Evolutionary conservation across 2,329 filamentous ascomycete species (phyloP), one percentile per base, ranked within the genome.

Genomic region (Cladosporium oxysporum): DNA sequence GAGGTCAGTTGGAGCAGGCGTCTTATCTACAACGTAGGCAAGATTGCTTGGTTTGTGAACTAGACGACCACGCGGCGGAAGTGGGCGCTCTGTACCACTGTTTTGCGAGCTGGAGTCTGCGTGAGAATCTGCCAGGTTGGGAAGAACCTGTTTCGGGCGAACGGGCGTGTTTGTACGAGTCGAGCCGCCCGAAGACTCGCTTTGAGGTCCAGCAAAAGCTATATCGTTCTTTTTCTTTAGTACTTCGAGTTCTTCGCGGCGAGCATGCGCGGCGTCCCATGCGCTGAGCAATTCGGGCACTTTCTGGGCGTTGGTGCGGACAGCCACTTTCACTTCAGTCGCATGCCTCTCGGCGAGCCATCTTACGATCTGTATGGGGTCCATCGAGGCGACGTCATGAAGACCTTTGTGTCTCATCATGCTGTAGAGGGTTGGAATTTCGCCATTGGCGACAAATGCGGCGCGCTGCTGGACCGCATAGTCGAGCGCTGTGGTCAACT

Each of bases 401-500:
- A 63, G 61, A 2, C 61, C 61, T 5, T 33, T 3, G 18, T 11
- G 12, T n/a, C n/a, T 41, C 12, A 57, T 14, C 23, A 57, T 53
- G 23, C 41, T 41, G 33, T 44, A 11, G 18, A 57, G 16, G 1
- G 35, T 63, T 5, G 61, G 61, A 2, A 41, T 33, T 10, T 33
- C 50, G 16, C 61, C 61, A 14, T 37, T n/a, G 5, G 26, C 18
- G 5, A 55, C 31, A 11, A 53, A 57, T 18, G 23, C 31, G 11
- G 31, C 50, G 18, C 35, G 44, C 55, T 60, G 63, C 57, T 29
- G 59, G 26, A 73, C 65, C 4, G 68, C 70, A 11, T 67, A 37
- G 31, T 74, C 70, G n/a, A 74, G 64, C 26, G 67, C 57, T 1
- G 66, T 66, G 10, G 69, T 37, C 3, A 72, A 52, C 12, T 62